These are phyloP conservation scores for Oryza meridionalis DNA, from an alignment of 176 grass and related monocot species.

Conservation along the genomic window DNA sequence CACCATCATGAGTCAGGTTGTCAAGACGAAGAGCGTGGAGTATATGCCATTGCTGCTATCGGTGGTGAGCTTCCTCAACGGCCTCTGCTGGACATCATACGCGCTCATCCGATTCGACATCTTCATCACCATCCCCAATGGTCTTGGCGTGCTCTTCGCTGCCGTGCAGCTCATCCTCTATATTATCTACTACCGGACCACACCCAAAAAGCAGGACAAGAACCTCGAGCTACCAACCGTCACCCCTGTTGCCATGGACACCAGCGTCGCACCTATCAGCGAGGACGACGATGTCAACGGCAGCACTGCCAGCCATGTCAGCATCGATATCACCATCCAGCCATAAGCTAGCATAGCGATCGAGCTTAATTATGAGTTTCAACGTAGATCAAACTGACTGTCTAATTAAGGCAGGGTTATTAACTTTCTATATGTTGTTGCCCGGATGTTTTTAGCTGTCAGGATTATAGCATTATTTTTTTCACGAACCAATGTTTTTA, in stretches of 20 bases:
- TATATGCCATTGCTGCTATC: constrained; percentile 81
- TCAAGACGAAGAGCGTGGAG: constrained; percentile 63
- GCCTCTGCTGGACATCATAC: constrained; percentile 67
- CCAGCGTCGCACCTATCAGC: background rate
- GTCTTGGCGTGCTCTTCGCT: constrained; percentile 52
- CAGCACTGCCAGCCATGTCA: too few species aligned
- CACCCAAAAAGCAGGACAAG: constrained; percentile 28
- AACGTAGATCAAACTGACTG: too few species aligned
- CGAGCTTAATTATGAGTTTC: too few species aligned
- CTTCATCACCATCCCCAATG: constrained; percentile 58
- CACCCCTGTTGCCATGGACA: background rate
- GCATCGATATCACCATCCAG: background rate
- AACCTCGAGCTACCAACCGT: constrained; percentile 43
- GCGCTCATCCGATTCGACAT: constrained; percentile 74
- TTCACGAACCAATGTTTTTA: too few species aligned
- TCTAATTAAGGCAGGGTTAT: too few species aligned
- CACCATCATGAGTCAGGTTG: constrained; percentile 55
- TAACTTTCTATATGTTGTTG: too few species aligned
- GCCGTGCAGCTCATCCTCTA: constrained; percentile 68
- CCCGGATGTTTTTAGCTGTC: too few species aligned
- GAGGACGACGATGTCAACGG: constrained; percentile 16
- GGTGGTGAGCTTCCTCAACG: constrained; percentile 58
- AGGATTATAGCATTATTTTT: too few species aligned
- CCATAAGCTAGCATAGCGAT: background rate
- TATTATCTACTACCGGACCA: constrained; percentile 55